Evolutionary conservation across 768 basidiomycete genomes (phyloP).

Genomic region (Boletellus emodensis): DNA sequence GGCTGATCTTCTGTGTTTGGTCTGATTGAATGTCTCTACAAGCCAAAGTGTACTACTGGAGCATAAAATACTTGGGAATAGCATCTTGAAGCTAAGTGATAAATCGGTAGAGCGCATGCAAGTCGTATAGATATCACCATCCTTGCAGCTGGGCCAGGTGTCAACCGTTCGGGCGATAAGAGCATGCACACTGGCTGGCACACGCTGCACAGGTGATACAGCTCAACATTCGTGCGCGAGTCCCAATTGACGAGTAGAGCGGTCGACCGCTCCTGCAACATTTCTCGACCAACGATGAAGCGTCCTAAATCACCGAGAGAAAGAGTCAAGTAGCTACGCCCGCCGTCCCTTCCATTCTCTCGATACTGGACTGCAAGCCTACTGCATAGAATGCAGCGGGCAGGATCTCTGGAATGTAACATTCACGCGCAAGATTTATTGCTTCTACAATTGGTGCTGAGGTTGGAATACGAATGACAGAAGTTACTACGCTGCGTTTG

Average conservation of each 20-base stretch:
- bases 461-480: no score
- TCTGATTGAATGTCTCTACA: no score
- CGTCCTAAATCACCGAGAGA: slow-evolving; percentile 28
- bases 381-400: slow-evolving; percentile 39
- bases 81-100: slow-evolving; percentile 1
- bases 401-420: slow-evolving; percentile 34
- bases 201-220: not conserved
- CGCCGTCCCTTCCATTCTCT: slow-evolving; percentile 24
- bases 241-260: slow-evolving; percentile 13
- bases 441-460: slow-evolving; percentile 22
- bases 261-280: slow-evolving; percentile 24
- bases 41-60: no score
- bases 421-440: slow-evolving; percentile 33
- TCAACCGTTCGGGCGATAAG: slow-evolving; percentile 9
- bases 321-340: slow-evolving; percentile 28
- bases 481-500: slow-evolving; percentile 24
- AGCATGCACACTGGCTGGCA: slow-evolving; percentile 6
- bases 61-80: slow-evolving; percentile 10
- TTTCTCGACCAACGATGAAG: slow-evolving; percentile 31
- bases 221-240: not conserved
- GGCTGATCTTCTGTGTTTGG: not conserved
- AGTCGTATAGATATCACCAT: not conserved
- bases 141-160: slow-evolving; percentile 11
- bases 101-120: slow-evolving; percentile 5
- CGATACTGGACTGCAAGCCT: slow-evolving; percentile 30